Conservation (phyloP, 1,284 basidiomycete species). For the Tylopilus orsonianus region DNA sequence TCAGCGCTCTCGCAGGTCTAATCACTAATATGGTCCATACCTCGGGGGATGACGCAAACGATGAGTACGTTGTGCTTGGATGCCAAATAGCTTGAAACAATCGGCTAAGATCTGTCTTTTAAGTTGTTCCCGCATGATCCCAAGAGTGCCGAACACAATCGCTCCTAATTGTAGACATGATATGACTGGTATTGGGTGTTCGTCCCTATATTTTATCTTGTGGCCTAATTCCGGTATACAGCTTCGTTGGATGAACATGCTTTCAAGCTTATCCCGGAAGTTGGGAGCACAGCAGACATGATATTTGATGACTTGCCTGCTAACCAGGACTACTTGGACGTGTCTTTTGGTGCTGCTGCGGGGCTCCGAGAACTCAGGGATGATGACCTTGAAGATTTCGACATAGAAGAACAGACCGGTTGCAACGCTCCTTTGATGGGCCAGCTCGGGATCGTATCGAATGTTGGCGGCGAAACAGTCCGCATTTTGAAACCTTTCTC, state of each 20-base stretch:
- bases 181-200: conserved; percentile 33
- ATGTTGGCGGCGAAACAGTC: conserved; percentile 82
- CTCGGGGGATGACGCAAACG: conserved; percentile 39
- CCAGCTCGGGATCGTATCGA: conserved; percentile 54
- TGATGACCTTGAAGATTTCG: conserved; percentile 70
- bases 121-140: conserved; percentile 14
- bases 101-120: neutral
- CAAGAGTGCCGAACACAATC: conserved; percentile 11
- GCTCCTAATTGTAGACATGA: conserved; percentile 15
- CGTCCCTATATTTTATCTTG: neutral
- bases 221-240: conserved; percentile 30
- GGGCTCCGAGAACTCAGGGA: conserved; percentile 71
- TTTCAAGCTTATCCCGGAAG: conserved; percentile 71
- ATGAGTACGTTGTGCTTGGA: conserved; percentile 37
- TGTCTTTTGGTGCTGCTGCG: conserved; percentile 74
- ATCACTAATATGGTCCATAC: conserved; percentile 45
- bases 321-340: conserved; percentile 86
- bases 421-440: conserved; percentile 23
- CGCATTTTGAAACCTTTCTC: conserved; percentile 68
- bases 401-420: conserved; percentile 42
- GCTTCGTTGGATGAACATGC: conserved; percentile 85
- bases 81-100: neutral
- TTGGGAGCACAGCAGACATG: conserved; percentile 82
- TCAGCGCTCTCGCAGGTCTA: conserved; percentile 53
- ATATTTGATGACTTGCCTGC: conserved; percentile 89